phyloP scores from a whole-genome alignment of 371 early-diverging fungal species.

The Circinella minor region DNA sequence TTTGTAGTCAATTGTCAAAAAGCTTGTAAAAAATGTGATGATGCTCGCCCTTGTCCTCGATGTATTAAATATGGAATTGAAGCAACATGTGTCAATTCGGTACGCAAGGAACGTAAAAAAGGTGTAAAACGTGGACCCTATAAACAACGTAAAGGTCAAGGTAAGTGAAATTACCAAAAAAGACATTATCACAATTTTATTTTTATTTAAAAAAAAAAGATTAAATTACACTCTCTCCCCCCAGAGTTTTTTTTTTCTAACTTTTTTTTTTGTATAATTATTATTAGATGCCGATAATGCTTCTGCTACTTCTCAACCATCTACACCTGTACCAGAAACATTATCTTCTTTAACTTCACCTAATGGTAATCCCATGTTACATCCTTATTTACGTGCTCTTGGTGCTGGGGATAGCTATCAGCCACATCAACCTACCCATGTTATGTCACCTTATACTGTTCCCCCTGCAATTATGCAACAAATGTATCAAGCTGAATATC shows the following conservation, averaged over 20 bases:
- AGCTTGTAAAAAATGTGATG: conserved; percentile 94
- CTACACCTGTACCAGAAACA: conserved; percentile 12
- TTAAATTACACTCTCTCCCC: too few relatives aligned
- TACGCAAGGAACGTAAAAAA: conserved; percentile 84
- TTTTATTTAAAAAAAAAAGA: too few relatives aligned
- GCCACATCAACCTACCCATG: conserved; percentile 5
- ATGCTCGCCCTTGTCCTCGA: conserved; percentile 85
- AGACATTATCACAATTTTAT: too few relatives aligned
- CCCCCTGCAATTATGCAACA: conserved; percentile 19
- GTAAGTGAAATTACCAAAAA: conserved; percentile 4
- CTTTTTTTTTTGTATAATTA: not conserved
- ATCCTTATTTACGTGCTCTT: conserved; percentile 12
- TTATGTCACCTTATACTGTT: conserved; percentile 20
- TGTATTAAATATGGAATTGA: conserved; percentile 78
- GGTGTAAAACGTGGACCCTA: conserved; percentile 89
- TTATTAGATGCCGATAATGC: not conserved
- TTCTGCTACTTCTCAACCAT: conserved; percentile 10
- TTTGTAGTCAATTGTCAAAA: conserved; percentile 82
- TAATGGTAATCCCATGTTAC: not conserved
- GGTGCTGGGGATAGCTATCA: conserved; percentile 2
- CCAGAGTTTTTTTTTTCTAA: not conserved
- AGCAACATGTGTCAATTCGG: conserved; percentile 78
- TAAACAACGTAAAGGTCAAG: conserved; percentile 51
- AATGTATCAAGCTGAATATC: conserved; percentile 14
- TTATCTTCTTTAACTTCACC: conserved; percentile 9